Conservation (phyloP, 352 stramenopile species). For the Nothophytophthora sp. region DNA sequence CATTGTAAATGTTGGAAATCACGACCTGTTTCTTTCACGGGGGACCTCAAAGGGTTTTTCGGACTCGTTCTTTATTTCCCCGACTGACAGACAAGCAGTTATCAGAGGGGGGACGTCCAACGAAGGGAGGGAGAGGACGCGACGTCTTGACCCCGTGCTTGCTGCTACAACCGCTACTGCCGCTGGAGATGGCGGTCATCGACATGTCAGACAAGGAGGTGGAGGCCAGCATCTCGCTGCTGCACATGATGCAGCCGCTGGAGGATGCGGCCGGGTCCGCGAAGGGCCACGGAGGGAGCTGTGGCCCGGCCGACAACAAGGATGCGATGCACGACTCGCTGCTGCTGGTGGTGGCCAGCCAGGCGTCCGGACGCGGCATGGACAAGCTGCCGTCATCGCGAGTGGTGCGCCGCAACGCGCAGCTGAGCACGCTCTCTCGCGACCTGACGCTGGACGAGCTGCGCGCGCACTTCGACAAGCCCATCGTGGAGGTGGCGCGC, state of each 20-base stretch:
- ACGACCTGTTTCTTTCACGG: too few species aligned
- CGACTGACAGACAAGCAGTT: too few species aligned
- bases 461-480: constrained; percentile 60
- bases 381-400: constrained; percentile 14
- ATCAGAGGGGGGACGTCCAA: too few species aligned
- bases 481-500: constrained; percentile 66
- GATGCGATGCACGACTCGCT: constrained; percentile 36
- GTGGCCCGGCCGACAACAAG: constrained; percentile 3
- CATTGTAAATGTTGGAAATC: too few species aligned
- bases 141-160: neutral
- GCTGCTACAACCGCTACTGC: neutral
- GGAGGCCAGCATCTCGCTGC: constrained; percentile 59
- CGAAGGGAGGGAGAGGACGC: neutral
- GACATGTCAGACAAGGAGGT: constrained; percentile 56
- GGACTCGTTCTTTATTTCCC: constrained; percentile 20
- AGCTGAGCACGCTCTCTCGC: constrained; percentile 47
- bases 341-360: constrained; percentile 40
- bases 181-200: constrained; percentile 5
- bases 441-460: constrained; percentile 66
- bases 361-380: constrained; percentile 8
- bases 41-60: too few species aligned
- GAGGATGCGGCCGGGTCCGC: neutral
- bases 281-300: constrained; percentile 6
- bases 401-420: constrained; percentile 35
- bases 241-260: constrained; percentile 59